A percentile compares a stretch with the other conserved stretches of the same genome.
Conservation (phyloP, 768 basidiomycete genomes). For the Baorangia bicolor region DNA sequence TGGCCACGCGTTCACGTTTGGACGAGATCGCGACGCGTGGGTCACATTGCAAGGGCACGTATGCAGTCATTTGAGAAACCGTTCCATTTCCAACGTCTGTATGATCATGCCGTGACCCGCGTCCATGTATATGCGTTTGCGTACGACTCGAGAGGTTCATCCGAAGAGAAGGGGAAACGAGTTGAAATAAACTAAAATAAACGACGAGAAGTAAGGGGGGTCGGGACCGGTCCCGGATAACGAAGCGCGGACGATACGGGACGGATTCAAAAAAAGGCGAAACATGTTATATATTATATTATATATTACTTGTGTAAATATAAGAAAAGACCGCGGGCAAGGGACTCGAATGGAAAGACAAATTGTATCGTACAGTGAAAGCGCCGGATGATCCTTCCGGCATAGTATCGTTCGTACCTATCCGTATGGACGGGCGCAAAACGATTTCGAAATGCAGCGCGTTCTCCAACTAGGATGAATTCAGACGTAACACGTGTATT, state of each 20-base stretch:
- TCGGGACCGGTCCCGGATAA: too few relatives aligned
- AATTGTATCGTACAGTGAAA: neutral
- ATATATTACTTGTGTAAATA: too few relatives aligned
- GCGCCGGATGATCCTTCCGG: slow-evolving; percentile 18
- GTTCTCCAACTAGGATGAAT: neutral
- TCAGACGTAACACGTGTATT: slow-evolving; percentile 7
- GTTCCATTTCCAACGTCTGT: neutral
- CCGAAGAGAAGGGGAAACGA: too few relatives aligned
- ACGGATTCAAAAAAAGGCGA: neutral
- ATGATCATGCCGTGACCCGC: too few relatives aligned
- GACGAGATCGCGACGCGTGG: neutral
- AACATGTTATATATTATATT: neutral
- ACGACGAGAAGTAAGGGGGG: too few relatives aligned
- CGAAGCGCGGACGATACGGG: too few relatives aligned
- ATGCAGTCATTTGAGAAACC: too few relatives aligned
- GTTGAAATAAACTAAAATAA: too few relatives aligned
- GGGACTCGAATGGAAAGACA: neutral
- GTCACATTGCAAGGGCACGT: too few relatives aligned
- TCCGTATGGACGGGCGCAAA: slow-evolving; percentile 10
- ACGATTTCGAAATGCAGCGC: slow-evolving; percentile 3
- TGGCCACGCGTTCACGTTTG: neutral
- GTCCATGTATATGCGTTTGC: too few relatives aligned
- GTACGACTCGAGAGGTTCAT: too few relatives aligned
- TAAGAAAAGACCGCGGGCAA: neutral
- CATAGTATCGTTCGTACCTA: slow-evolving; percentile 3